A percentile compares a stretch with the other conserved stretches of the same genome.
phyloP scores from a whole-genome alignment of 257 asterid species.

The Petunia axillaris region DNA sequence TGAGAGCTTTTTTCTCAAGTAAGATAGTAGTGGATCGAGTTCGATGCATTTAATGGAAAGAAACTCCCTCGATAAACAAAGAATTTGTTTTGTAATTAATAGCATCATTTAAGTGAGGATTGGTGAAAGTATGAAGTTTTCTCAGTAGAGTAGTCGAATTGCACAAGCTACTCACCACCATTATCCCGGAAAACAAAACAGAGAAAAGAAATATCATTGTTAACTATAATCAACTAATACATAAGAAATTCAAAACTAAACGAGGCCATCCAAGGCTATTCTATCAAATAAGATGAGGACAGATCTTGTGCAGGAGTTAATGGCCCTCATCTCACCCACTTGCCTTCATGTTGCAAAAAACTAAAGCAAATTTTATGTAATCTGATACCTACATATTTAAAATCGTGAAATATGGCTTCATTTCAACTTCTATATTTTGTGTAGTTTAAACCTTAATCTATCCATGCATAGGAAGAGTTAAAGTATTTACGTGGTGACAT shows the following conservation, averaged over 20 bases:
- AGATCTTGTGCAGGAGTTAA: slow-evolving; percentile 4
- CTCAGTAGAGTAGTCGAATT: background rate
- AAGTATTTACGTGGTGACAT: slow-evolving; percentile 6
- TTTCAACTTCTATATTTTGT: slow-evolving; percentile 3
- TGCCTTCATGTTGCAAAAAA: slow-evolving; percentile 16
- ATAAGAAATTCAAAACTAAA: background rate
- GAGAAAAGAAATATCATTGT: background rate
- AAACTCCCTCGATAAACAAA: slow-evolving; percentile 6
- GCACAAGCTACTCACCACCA: background rate
- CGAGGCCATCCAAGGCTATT: background rate
- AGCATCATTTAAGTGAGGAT: background rate
- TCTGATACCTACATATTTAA: slow-evolving; percentile 4
- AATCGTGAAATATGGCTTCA: background rate
- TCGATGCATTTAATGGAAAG: slow-evolving; percentile 4
- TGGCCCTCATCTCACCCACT: slow-evolving; percentile 11
- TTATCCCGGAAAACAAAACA: background rate
- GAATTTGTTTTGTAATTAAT: background rate
- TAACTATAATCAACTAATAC: background rate
- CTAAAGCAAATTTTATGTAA: background rate
- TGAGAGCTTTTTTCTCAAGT: background rate
- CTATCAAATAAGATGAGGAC: slow-evolving; percentile 1
- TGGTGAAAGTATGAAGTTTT: background rate
- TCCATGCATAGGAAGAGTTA: slow-evolving; percentile 5
- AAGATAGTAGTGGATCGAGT: background rate
- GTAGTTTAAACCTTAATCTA: slow-evolving; percentile 19